Base-by-base conservation (phyloP, 2,329 filamentous ascomycete species). In the Pseudogymnoascus destructans region DNA sequence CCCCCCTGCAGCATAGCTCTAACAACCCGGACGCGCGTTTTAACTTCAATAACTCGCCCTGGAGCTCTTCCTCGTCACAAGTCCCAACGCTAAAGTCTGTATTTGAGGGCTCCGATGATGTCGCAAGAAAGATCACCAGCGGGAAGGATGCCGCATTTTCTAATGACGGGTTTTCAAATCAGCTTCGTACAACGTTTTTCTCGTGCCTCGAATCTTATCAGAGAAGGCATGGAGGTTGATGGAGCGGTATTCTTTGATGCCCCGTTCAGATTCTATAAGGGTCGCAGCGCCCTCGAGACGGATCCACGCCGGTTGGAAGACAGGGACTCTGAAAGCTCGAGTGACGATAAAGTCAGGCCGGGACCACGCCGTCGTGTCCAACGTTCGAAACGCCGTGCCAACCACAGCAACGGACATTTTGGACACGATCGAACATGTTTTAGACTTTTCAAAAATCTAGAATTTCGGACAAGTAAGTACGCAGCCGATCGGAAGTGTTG, bases 401-500 rank as follows among this genome's bases (percentile, higher is more conserved):
- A 36, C 11, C 15, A 55, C 2, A 11, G 23, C 19, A 23, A 35
- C 7, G 73, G 19, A 80, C 78, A 0, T 69, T 81, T 70, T 79
- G 0, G 76, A 80, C 61, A 79, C 77, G 0, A 74, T 77, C 11
- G 76, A 80, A 52, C 77, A 78, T 46, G 69, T 79, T 1, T 70
- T 78, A 0, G 75, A 77, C 57, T 81, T 75, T 57, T 77, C 76
- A 55, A 81, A 82, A 60, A 77, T 83, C 57, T 76, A 77, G 62
- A 74, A 64, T 0, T 67, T 68, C 25, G 64, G 66, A 25, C 63
- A 60, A 10, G 56, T 61, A 25, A 56, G 60, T 17, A 46, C 40
- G 5, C 63, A 65, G 49, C 59, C 61, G 3, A 64, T 64, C 56
- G 63, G 62, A 5, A 57, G 61, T 27, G 63, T 66, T 5, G 61